Base-by-base conservation (phyloP, 257 asterid genomes). In the Agastache rugosa region DNA sequence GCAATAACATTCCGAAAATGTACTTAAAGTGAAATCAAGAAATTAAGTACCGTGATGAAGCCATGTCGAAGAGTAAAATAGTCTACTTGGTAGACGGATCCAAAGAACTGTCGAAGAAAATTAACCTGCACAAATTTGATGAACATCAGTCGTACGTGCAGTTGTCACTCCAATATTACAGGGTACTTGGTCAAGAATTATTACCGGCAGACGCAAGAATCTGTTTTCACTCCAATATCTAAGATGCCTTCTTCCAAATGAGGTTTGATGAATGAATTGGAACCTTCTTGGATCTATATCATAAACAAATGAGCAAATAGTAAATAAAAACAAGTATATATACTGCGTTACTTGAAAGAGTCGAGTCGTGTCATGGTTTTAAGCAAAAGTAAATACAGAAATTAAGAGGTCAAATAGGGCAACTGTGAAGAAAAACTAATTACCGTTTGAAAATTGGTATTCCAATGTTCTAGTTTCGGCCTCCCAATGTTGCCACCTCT, bases 21-120 rank as follows among this genome's bases (percentile, higher is more conserved):
- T 6, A 16, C 29, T 31, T 31, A 29, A n/a, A 53, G 63, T 12
- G 27, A 11, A 37, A 48, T 19, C 20, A 69, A 31, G 67, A 51
- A 39, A n/a, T n/a, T n/a, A n/a, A 71, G 27, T 85, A 91, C 96
- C 92, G 65, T 48, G 73, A 91, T 83, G 88, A 89, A 87, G 44
- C 97, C 97, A 81, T 82, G 96, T 31, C 96, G 82, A 77, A 89
- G 96, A 78, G 91, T 86, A 20, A 87, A 71, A 77, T 89, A 91
- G 76, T 91, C 93, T 11, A 88, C 88, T 75, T 67, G 85, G 75
- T 83, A 83, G 48, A 91, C 93, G 20, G 93, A 91, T 59, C 83
- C 87, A 61, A 67, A 86, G 80, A 91, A 87, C 69, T 89, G 92
- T 47, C 96, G 86, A 67, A 91, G 85, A 76, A 91, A 89, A 77